Evolutionary conservation across 75 land plant species (phyloP).

Genomic region (Pinus tabuliformis): DNA sequence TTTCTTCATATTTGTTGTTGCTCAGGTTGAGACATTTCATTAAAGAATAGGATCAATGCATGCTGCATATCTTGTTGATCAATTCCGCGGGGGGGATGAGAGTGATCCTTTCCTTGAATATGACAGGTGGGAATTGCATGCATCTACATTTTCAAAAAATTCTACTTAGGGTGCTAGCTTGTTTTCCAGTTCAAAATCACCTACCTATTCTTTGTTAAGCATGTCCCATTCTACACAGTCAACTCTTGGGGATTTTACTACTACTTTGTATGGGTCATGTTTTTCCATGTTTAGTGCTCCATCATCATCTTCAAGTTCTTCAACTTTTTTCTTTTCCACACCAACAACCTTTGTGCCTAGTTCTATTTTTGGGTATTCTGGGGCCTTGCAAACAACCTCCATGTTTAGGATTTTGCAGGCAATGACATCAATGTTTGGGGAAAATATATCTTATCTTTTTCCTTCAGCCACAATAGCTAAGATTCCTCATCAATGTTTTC

Average conservation of each 20-base stretch:
- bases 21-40: slow-evolving; percentile 85
- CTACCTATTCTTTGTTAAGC: slow-evolving; percentile 13
- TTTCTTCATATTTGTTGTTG: too few species aligned
- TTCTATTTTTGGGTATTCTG: slow-evolving; percentile 41
- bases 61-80: slow-evolving; percentile 76
- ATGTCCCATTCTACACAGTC: slow-evolving; percentile 17
- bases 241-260: slow-evolving; percentile 18
- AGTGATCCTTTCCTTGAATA: slow-evolving; percentile 95
- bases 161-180: slow-evolving; percentile 57
- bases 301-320: slow-evolving; percentile 25
- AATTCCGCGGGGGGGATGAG: slow-evolving; percentile 59
- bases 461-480: slow-evolving; percentile 17
- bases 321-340: slow-evolving; percentile 50
- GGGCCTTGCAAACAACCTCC: slow-evolving; percentile 28
- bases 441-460: slow-evolving; percentile 23
- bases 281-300: slow-evolving; percentile 47
- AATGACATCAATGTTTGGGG: slow-evolving; percentile 26
- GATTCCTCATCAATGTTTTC: slow-evolving; percentile 34
- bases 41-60: slow-evolving; percentile 84
- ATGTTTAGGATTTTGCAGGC: slow-evolving; percentile 40
- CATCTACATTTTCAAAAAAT: slow-evolving; percentile 46
- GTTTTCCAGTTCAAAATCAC: slow-evolving; percentile 36
- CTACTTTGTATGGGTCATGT: slow-evolving; percentile 45
- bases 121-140: slow-evolving; percentile 77
- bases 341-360: slow-evolving; percentile 50